These are phyloP conservation scores for Aureobasidium sp. DNA, from an alignment of 2,329 filamentous ascomycete genomes.

Conservation along the genomic window DNA sequence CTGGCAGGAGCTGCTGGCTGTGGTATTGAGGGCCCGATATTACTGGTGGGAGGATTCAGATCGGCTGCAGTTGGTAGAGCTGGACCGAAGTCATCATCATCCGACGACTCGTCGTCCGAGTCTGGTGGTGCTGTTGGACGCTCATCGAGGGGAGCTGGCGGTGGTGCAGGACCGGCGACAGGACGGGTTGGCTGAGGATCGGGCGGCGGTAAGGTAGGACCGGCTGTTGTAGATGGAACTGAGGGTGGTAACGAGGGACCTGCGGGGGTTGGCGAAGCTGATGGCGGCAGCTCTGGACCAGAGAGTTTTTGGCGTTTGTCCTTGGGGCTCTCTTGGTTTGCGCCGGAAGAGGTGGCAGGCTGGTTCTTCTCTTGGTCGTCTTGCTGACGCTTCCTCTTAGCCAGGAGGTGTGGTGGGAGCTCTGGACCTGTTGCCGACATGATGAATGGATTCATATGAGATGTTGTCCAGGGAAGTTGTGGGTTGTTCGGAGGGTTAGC, in stretches of 20 bases:
- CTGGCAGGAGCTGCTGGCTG: slow-evolving; percentile 12
- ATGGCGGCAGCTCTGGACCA: slow-evolving; percentile 45
- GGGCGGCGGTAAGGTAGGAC: neutral
- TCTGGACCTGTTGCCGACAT: slow-evolving; percentile 66
- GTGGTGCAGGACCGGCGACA: slow-evolving; percentile 48
- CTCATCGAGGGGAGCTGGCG: slow-evolving; percentile 41
- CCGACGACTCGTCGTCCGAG: slow-evolving; percentile 20
- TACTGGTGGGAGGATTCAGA: neutral
- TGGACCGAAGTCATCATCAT: slow-evolving; percentile 38
- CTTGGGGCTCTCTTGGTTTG: slow-evolving; percentile 31
- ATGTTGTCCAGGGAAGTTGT: neutral
- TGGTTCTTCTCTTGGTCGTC: slow-evolving; percentile 30
- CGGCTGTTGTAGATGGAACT: slow-evolving; percentile 27
- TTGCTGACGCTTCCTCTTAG: slow-evolving; percentile 42
- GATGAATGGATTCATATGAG: slow-evolving; percentile 15
- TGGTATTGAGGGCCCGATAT: neutral
- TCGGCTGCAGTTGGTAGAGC: slow-evolving; percentile 27
- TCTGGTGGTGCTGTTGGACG: slow-evolving; percentile 32
- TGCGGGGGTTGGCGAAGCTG: neutral
- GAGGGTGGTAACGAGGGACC: neutral
- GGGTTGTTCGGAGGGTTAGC: neutral
- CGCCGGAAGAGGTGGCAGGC: slow-evolving; percentile 30
- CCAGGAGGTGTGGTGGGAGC: slow-evolving; percentile 55
- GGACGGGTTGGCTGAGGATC: neutral
- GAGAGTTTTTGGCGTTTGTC: slow-evolving; percentile 45